phyloP scores from a whole-genome alignment of 2,329 filamentous ascomycete species.

The Botrytis deweyae region DNA sequence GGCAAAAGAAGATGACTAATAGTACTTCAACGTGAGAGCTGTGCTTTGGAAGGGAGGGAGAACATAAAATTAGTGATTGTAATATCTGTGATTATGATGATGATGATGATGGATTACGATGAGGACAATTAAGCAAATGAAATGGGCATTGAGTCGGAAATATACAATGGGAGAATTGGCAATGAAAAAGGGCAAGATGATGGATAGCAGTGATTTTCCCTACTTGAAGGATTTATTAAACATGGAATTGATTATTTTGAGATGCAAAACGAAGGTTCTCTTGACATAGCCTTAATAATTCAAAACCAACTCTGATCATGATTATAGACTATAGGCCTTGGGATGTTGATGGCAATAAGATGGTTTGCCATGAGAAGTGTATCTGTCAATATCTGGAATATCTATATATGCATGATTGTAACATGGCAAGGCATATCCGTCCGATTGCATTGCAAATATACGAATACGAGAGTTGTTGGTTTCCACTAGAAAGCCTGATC shows the following conservation, averaged over 20 bases:
- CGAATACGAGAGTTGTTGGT: slow-evolving; percentile 12
- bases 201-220: neutral
- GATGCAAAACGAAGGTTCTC: neutral
- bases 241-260: neutral
- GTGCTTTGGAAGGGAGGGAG: neutral
- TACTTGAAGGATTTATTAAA: neutral
- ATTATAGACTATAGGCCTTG: neutral
- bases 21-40: neutral
- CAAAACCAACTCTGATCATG: neutral
- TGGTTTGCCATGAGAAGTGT: neutral
- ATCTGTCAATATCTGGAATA: neutral
- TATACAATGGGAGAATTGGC: neutral
- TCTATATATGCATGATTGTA: neutral
- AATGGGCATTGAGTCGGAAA: neutral
- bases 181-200: neutral
- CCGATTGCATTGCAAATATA: neutral
- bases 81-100: neutral
- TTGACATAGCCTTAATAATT: neutral
- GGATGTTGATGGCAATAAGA: neutral
- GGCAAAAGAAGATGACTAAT: neutral
- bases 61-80: neutral
- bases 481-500: slow-evolving; percentile 4
- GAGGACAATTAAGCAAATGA: neutral
- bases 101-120: neutral
- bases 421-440: neutral